Percentiles rank a stretch among this genome's conserved stretches.
Evolutionary conservation across 1,284 basidiomycete genomes (phyloP).

Genomic region (Moesziomyces parantarcticus): DNA sequence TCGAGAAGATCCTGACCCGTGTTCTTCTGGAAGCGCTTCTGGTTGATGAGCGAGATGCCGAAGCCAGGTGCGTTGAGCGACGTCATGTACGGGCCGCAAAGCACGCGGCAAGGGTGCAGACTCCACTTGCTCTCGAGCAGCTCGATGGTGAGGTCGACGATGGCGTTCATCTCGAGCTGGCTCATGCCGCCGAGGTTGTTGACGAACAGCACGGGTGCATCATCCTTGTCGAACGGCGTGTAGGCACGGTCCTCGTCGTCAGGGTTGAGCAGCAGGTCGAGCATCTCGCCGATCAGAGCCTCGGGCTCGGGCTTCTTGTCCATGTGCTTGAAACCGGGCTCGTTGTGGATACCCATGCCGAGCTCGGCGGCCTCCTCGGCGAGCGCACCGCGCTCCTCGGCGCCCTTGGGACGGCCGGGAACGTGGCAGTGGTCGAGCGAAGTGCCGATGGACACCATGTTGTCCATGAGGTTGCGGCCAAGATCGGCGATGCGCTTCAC

Average conservation of each 20-base stretch:
- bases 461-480: constrained; percentile 74
- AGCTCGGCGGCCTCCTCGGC: constrained; percentile 70
- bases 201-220: constrained; percentile 70
- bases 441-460: constrained; percentile 72
- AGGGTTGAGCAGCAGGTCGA: constrained; percentile 65
- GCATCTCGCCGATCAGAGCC: constrained; percentile 60
- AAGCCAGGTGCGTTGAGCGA: constrained; percentile 71
- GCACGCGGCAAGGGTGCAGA: constrained; percentile 69
- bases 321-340: constrained; percentile 71
- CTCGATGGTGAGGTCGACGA: constrained; percentile 70
- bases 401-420: constrained; percentile 70
- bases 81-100: constrained; percentile 70
- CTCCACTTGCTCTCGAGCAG: constrained; percentile 68
- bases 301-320: constrained; percentile 60
- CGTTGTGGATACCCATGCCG: constrained; percentile 74
- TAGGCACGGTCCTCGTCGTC: constrained; percentile 69
- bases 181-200: constrained; percentile 75
- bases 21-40: constrained; percentile 68
- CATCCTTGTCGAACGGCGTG: constrained; percentile 69
- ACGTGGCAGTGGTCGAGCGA: constrained; percentile 75
- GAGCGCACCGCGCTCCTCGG: constrained; percentile 62
- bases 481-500: constrained; percentile 62
- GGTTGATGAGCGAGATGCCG: constrained; percentile 70
- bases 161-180: constrained; percentile 72
- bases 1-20: constrained; percentile 67